These are phyloP conservation scores for Pholiota adiposa DNA, from an alignment of 1,284 basidiomycete genomes.

Conservation along the genomic window DNA sequence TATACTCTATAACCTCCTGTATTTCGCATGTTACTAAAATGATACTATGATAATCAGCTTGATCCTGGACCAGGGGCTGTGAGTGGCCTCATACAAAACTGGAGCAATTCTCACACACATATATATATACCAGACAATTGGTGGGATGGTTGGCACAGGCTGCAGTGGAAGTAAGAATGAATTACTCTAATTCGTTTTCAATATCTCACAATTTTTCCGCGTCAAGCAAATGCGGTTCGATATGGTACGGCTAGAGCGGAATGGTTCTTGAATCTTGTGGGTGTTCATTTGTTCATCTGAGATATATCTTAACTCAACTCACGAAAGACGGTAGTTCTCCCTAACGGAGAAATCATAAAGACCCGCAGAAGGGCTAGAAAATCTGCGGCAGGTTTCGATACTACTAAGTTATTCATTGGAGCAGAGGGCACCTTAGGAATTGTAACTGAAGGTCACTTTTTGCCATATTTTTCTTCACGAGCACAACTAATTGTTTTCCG, in stretches of 20 bases:
- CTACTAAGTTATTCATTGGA: slow-evolving; percentile 94
- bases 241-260: slow-evolving; percentile 88
- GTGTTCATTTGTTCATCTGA: slow-evolving; percentile 18
- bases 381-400: slow-evolving; percentile 91
- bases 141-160: slow-evolving; percentile 91
- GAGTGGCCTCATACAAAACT: slow-evolving; percentile 9
- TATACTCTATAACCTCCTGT: slow-evolving; percentile 32
- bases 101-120: not conserved
- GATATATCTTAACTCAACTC: not conserved
- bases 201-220: slow-evolving; percentile 7
- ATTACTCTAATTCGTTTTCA: not conserved
- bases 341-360: slow-evolving; percentile 91
- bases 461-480: not conserved
- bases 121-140: slow-evolving; percentile 62
- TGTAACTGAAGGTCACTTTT: slow-evolving; percentile 79
- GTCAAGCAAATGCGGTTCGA: slow-evolving; percentile 82
- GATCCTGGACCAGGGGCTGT: slow-evolving; percentile 81
- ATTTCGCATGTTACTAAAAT: not conserved
- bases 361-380: slow-evolving; percentile 89
- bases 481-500: not conserved
- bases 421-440: slow-evolving; percentile 96
- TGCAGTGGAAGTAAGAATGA: slow-evolving; percentile 71
- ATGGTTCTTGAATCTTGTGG: slow-evolving; percentile 83
- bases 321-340: slow-evolving; percentile 83
- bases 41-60: slow-evolving; percentile 44